A percentile compares a stretch with the other conserved stretches of the same genome.
Evolutionary conservation across 2,329 filamentous ascomycete genomes (phyloP).

Genomic region (Talaromyces albobiverticillius): DNA sequence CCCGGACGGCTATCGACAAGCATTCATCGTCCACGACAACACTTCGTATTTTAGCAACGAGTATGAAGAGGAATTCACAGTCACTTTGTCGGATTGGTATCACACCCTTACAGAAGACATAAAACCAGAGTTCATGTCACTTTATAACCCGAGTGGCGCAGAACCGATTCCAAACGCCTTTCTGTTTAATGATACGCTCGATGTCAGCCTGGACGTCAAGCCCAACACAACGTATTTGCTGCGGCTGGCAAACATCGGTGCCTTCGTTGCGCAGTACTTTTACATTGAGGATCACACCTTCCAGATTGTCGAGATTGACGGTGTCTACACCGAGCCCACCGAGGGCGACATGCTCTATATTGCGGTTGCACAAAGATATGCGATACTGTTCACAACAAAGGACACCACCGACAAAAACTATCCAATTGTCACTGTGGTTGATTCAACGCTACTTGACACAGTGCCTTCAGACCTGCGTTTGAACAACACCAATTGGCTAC

Average conservation of each 20-base stretch:
- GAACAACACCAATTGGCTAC: constrained; percentile 62
- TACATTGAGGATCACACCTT: constrained; percentile 56
- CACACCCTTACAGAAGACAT: constrained; percentile 62
- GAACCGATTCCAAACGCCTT: constrained; percentile 66
- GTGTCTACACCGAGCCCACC: constrained; percentile 62
- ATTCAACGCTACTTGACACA: constrained; percentile 23
- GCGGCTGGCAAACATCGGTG: constrained; percentile 70
- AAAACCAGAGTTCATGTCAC: constrained; percentile 34
- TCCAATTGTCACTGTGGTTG: constrained; percentile 59
- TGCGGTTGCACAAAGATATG: constrained; percentile 63
- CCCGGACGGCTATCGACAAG: constrained; percentile 66
- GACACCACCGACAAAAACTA: constrained; percentile 63
- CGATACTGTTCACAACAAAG: constrained; percentile 57
- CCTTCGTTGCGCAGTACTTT: constrained; percentile 58
- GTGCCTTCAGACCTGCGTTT: constrained; percentile 33
- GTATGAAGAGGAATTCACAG: constrained; percentile 59
- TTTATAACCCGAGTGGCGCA: constrained; percentile 55
- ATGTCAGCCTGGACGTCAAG: constrained; percentile 57
- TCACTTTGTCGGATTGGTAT: constrained; percentile 73
- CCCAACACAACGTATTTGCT: constrained; percentile 72
- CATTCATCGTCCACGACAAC: constrained; percentile 63
- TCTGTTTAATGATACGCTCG: constrained; percentile 66
- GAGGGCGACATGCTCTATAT: constrained; percentile 65
- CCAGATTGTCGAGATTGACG: constrained; percentile 70
- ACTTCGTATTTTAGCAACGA: constrained; percentile 52